Percentiles rank a stretch among this genome's conserved stretches.
Evolutionary conservation across 139 green algal species (phyloP).

Genomic region (Mesotaenium endlicherianum): DNA sequence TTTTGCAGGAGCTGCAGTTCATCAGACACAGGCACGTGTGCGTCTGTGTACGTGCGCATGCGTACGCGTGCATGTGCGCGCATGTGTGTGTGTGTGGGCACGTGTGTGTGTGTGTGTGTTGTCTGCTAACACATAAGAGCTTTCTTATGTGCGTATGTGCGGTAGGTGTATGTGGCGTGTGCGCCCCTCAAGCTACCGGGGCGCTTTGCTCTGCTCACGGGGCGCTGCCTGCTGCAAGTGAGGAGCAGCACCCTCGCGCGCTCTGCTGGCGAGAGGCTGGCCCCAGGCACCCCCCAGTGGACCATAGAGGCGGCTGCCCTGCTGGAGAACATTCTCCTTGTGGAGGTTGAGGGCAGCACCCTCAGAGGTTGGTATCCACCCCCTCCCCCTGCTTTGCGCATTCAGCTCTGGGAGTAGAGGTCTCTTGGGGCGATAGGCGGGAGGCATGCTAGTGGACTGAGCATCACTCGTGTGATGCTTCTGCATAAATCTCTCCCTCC

Average conservation of each 20-base stretch:
- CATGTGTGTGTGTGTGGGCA: not conserved
- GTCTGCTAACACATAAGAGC: not conserved
- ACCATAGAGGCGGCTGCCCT: not conserved
- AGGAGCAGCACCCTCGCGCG: not conserved
- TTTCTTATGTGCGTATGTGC: not conserved
- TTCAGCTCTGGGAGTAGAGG: not conserved
- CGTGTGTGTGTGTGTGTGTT: not conserved
- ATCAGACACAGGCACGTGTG: not conserved
- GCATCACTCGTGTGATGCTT: no score
- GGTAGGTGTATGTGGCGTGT: constrained; percentile 10
- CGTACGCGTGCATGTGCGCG: not conserved
- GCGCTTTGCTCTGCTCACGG: not conserved
- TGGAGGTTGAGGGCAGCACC: not conserved
- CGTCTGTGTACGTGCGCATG: not conserved
- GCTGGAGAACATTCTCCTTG: not conserved
- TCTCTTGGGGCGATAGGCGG: no score
- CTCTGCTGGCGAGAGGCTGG: not conserved
- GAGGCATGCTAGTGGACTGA: no score
- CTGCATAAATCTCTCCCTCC: not conserved
- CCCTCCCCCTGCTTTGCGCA: not conserved
- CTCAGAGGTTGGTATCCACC: not conserved
- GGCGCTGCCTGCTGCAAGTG: not conserved
- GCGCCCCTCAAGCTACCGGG: not conserved
- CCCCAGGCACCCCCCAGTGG: not conserved
- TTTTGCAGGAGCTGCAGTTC: not conserved